phyloP scores from a whole-genome alignment of 2,329 filamentous ascomycete genomes.

The Aspergillus texensis region DNA sequence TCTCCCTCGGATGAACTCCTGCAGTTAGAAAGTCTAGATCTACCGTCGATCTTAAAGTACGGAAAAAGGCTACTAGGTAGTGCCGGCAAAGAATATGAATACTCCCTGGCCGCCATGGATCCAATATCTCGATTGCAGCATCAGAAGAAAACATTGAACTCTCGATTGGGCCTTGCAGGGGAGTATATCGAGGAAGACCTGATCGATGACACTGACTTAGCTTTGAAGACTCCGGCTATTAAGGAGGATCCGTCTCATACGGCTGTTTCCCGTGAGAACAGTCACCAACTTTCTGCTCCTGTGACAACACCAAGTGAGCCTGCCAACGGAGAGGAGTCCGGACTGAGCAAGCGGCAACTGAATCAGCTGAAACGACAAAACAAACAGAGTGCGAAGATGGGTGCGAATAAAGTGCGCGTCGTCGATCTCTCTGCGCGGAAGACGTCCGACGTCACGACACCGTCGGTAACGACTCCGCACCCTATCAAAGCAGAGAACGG shows the following conservation, averaged over 20 bases:
- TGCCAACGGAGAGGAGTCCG: conserved; percentile 64
- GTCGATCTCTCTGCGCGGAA: conserved; percentile 78
- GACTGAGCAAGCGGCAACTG: conserved; percentile 86
- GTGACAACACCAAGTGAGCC: conserved; percentile 53
- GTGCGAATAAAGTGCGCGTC: conserved; percentile 85
- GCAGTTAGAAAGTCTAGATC: conserved; percentile 72
- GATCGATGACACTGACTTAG: conserved; percentile 64
- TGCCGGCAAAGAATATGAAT: conserved; percentile 80
- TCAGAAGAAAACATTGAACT: conserved; percentile 84
- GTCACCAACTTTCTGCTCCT: conserved; percentile 44
- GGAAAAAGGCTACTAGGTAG: conserved; percentile 84
- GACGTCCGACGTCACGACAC: conserved; percentile 66
- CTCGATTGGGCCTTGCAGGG: conserved; percentile 80
- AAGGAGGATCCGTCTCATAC: conserved; percentile 53
- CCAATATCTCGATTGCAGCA: conserved; percentile 78
- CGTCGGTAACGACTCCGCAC: conserved; percentile 55
- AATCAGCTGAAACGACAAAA: conserved; percentile 94
- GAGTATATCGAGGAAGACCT: conserved; percentile 85
- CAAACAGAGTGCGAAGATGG: conserved; percentile 85
- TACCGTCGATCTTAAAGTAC: conserved; percentile 76
- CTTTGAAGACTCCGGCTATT: conserved; percentile 48
- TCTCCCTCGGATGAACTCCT: conserved; percentile 63
- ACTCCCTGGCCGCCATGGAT: conserved; percentile 77
- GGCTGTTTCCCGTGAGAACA: conserved; percentile 49
- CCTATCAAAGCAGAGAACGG: conserved; percentile 65